Evolutionary conservation across 176 grass and related monocot genomes (phyloP).

Genomic region (Chloris gayana): DNA sequence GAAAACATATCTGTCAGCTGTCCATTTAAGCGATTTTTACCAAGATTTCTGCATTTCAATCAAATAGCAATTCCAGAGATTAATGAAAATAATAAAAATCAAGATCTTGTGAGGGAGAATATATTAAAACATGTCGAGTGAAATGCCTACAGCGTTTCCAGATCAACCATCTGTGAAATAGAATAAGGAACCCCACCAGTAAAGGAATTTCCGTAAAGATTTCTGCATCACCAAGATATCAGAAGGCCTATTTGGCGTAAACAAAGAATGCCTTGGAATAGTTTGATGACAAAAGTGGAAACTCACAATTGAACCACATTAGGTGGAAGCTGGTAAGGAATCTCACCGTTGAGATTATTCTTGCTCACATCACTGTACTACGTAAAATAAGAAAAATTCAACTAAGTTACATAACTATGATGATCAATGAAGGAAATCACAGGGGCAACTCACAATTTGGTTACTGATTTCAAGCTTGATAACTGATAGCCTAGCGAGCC

Average conservation of each 20-base stretch:
- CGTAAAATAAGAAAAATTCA: conserved; percentile 59
- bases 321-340: conserved; percentile 92
- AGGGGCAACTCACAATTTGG: conserved; percentile 85
- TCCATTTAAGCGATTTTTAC: conserved; percentile 70
- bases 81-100: neutral
- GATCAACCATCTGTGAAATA: conserved; percentile 86
- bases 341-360: conserved; percentile 85
- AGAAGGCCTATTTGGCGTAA: neutral
- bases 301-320: conserved; percentile 82
- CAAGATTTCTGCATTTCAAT: conserved; percentile 65
- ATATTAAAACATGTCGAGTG: conserved; percentile 1
- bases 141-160: conserved; percentile 73
- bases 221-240: conserved; percentile 45
- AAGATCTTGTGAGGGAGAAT: neutral
- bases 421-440: conserved; percentile 32
- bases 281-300: neutral
- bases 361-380: conserved; percentile 95
- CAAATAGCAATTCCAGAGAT: conserved; percentile 14
- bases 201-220: conserved; percentile 80
- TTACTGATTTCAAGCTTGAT: conserved; percentile 83
- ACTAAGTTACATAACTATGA: conserved; percentile 69
- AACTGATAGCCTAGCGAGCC: conserved; percentile 84
- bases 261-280: conserved; percentile 24
- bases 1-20: conserved; percentile 94
- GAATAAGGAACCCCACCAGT: conserved; percentile 83